phyloP scores from a whole-genome alignment of 1,139 yeast genomes.

The Debaryomycetaceae sp. region DNA sequence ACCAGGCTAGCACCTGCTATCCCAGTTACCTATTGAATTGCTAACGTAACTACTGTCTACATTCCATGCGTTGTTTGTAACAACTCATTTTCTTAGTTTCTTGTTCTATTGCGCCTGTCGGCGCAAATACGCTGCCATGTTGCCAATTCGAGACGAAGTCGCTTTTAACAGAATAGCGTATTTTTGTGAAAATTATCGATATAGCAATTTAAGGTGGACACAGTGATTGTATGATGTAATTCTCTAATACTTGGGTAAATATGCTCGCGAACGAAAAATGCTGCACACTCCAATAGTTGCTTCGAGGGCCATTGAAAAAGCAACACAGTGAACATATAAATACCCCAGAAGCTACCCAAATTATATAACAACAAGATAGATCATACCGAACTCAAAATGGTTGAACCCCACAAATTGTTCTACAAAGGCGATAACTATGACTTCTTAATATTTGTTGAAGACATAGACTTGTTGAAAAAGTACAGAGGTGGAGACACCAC shows the following conservation, averaged over 20 bases:
- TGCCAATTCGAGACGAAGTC: no score
- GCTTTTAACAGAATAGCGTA: background rate
- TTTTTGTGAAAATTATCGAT: background rate
- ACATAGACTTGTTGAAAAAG: slow-evolving; percentile 43
- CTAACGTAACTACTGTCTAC: no score
- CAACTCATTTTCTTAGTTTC: no score
- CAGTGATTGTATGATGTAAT: background rate
- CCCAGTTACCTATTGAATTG: no score
- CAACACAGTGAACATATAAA: background rate
- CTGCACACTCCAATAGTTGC: background rate
- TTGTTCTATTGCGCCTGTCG: no score
- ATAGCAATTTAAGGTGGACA: background rate
- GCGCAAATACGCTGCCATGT: no score
- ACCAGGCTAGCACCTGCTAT: no score
- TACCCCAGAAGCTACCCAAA: background rate
- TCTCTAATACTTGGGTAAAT: no score
- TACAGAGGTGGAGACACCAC: slow-evolving; percentile 51
- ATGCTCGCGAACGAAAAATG: no score
- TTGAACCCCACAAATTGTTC: slow-evolving; percentile 46
- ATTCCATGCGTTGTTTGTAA: no score
- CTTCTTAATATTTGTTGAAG: slow-evolving; percentile 63
- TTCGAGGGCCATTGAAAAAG: background rate
- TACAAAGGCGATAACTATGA: slow-evolving; percentile 65
- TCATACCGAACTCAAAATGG: slow-evolving; percentile 8
- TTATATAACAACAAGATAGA: no score